phyloP scores from a whole-genome alignment of 164 flowering plant species.

The Echeveria elegans region DNA sequence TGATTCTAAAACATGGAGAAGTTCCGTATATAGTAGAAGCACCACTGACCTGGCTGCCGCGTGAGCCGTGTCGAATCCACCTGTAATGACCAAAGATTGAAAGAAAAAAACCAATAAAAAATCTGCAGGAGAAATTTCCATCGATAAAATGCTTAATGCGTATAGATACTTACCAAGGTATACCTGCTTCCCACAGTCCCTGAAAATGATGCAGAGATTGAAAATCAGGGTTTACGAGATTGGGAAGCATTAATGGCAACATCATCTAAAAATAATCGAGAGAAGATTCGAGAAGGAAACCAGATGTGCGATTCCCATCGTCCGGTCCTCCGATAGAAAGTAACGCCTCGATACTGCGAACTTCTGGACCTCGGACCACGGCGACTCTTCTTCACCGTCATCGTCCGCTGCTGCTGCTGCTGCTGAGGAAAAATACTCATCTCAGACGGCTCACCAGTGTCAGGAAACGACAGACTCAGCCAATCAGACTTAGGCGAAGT shows the following conservation, averaged over 20 bases:
- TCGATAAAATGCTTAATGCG: too few species aligned
- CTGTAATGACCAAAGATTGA: not conserved
- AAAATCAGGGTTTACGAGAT: not conserved
- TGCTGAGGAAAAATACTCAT: too few species aligned
- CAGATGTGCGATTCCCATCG: slow-evolving; percentile 97
- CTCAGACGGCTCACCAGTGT: slow-evolving; percentile 11
- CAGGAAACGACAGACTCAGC: slow-evolving; percentile 30
- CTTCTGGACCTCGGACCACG: slow-evolving; percentile 95
- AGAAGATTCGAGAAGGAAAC: slow-evolving; percentile 17
- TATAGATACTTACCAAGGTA: not conserved
- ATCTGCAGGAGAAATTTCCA: too few species aligned
- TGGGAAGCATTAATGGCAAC: too few species aligned
- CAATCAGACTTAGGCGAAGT: slow-evolving; percentile 25
- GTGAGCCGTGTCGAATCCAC: slow-evolving; percentile 5
- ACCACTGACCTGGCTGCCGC: slow-evolving; percentile 1
- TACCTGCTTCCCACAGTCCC: slow-evolving; percentile 5
- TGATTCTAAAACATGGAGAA: too few species aligned
- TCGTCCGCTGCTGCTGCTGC: slow-evolving; percentile 22
- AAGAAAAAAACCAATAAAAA: not conserved
- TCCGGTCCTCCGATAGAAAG: slow-evolving; percentile 87
- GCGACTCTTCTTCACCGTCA: slow-evolving; percentile 64
- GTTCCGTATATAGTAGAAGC: too few species aligned
- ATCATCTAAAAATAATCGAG: not conserved
- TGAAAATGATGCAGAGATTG: not conserved
- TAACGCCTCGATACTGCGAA: slow-evolving; percentile 89